phyloP scores from a whole-genome alignment of 139 green algal species.

The Chlorella sp. region DNA sequence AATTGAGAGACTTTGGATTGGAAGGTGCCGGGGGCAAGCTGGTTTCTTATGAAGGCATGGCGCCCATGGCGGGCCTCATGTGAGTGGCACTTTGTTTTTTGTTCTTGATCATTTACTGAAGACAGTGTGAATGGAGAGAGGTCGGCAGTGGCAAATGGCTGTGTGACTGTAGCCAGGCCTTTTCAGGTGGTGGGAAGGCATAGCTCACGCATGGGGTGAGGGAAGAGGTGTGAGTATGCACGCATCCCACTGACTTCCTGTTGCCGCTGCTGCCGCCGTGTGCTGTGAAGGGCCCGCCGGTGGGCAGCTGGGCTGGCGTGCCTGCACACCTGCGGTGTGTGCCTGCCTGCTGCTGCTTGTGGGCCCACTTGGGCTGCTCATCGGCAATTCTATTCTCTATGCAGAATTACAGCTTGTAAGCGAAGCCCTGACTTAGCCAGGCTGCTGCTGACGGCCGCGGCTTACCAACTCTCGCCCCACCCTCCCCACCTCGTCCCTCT shows the following conservation, averaged over 20 bases:
- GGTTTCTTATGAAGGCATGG: too few species aligned
- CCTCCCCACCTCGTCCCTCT: not conserved
- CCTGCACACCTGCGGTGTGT: not conserved
- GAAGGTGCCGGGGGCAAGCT: too few species aligned
- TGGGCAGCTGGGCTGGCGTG: not conserved
- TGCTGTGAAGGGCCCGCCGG: not conserved
- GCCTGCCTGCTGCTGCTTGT: not conserved
- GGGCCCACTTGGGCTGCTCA: not conserved
- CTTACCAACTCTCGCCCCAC: not conserved
- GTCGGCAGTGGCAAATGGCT: not conserved
- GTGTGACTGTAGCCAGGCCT: not conserved
- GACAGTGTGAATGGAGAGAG: not conserved
- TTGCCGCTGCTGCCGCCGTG: not conserved
- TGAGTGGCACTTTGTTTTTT: too few species aligned
- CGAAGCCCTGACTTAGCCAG: too few species aligned
- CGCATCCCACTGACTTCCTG: not conserved
- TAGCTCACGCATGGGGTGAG: not conserved
- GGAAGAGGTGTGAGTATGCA: not conserved
- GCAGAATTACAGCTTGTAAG: too few species aligned
- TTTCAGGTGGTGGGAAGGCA: not conserved
- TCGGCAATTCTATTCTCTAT: too few species aligned
- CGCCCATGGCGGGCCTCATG: conserved; percentile 35
- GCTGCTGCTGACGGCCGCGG: not conserved
- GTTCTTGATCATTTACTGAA: too few species aligned
- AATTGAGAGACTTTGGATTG: too few species aligned